Conservation (phyloP, 805 yeast species). For the Aciculoconidium aculeatum region DNA sequence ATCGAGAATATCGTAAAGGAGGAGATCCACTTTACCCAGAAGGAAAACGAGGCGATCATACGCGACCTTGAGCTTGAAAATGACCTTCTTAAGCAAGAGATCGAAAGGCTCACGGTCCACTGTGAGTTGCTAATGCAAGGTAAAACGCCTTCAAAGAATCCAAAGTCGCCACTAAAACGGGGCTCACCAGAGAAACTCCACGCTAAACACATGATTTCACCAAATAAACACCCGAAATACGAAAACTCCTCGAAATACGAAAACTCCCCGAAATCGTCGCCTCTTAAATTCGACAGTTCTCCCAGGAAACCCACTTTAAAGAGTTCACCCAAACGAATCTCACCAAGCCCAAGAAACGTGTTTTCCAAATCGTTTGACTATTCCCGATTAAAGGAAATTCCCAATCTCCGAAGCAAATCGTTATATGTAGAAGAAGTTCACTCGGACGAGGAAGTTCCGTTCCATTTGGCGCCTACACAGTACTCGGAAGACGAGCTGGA, state of each 20-base stretch:
- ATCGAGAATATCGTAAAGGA: conserved; percentile 4
- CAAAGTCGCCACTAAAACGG: no score
- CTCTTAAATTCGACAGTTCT: no score
- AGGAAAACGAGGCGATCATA: conserved; percentile 2
- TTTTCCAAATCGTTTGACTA: conserved; percentile 3
- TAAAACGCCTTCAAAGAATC: background rate
- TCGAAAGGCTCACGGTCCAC: conserved; percentile 1
- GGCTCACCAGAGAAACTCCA: no score
- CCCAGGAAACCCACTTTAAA: background rate
- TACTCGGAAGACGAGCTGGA: conserved; percentile 22
- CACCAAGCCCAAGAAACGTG: conserved; percentile 1
- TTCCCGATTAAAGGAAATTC: conserved; percentile 6
- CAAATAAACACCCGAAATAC: no score
- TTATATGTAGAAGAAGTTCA: conserved; percentile 4
- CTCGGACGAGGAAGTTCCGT: conserved; percentile 10
- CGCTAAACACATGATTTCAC: no score
- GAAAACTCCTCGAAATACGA: no score
- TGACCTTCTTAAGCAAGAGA: conserved; percentile 3
- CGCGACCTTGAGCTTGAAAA: conserved; percentile 1
- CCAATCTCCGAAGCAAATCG: conserved; percentile 9
- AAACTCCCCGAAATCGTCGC: no score
- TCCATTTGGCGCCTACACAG: conserved; percentile 21
- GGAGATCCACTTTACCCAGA: conserved; percentile 4
- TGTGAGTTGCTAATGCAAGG: conserved; percentile 1
- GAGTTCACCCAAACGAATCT: background rate